phyloP scores from a whole-genome alignment of 768 basidiomycete species.

The Amanita subjunquillea region DNA sequence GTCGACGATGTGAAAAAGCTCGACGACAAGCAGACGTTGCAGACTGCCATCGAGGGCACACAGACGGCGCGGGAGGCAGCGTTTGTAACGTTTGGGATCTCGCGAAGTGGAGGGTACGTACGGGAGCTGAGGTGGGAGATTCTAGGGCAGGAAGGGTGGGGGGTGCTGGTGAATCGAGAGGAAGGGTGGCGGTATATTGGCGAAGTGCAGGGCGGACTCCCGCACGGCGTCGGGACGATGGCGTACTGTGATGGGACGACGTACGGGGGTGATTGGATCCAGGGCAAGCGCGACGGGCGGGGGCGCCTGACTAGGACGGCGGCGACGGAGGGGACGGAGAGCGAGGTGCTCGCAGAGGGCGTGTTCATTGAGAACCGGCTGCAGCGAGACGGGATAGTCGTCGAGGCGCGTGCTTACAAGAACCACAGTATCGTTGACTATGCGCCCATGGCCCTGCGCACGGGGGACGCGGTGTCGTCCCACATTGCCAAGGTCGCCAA shows the following conservation, averaged over 20 bases:
- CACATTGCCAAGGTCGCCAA: not conserved
- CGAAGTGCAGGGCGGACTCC: not conserved
- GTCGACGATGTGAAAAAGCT: not conserved
- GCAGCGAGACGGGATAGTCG: not conserved
- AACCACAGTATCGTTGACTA: not conserved
- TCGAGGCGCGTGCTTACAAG: not conserved
- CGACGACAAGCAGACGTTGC: not conserved
- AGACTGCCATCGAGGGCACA: not conserved
- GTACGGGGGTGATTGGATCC: not conserved
- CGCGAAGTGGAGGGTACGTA: not conserved
- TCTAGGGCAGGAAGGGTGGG: not conserved
- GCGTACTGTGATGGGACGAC: not conserved
- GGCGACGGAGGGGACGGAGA: not conserved
- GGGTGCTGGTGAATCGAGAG: not conserved
- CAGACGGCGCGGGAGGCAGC: not conserved
- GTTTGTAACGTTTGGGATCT: not conserved
- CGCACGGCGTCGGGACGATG: not conserved
- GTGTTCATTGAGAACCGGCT: not conserved
- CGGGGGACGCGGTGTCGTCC: not conserved
- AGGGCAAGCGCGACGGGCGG: not conserved
- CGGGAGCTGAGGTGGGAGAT: not conserved
- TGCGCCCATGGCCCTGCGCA: not conserved
- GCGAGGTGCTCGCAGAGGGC: not conserved
- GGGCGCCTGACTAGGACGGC: not conserved
- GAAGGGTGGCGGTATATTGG: constrained; percentile 3